Evolutionary conservation across 2,329 filamentous ascomycete genomes (phyloP), one percentile per base, ranked within the genome.

Genomic region (Aspergillus tubingensis): DNA sequence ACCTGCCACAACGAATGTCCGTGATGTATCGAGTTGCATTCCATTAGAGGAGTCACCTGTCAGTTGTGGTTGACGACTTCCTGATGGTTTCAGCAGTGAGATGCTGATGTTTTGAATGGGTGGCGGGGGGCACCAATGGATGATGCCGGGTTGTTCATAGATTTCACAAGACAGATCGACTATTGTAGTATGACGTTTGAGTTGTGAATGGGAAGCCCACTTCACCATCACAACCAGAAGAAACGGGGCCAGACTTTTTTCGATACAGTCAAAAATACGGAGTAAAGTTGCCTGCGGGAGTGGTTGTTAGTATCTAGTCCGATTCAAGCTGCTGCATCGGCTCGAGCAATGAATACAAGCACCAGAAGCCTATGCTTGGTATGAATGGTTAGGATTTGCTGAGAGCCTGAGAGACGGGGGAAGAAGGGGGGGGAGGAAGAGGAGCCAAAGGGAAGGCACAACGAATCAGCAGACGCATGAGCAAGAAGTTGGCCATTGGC

Each of bases 381-480:
- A 52, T 54, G 58, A 58, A 53, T 60, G 54, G 52, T 30, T 44
- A 50, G 21, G 5, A 36, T 11, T 36, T 36, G 11, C 32, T 36
- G 32, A 36, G 11, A 50, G 39, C 19, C 19, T 27, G 25, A 27
- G 25, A 27, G 25, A 27, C 44, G 55, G 49, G 55, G 49, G 58
- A 52, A 39, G 50, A 53, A 59, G 25, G 25, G 50, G 50, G 43
- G 36, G 19, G 11, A 36, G 32, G 32, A 36, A 36, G 5, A 13
- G 32, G 32, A 19, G 50, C 27, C n/a, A 25, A 39, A 38, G 30
- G 38, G 25, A n/a, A 17, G 27, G 49, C 30, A 36, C 39, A 43
- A n/a, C 61, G 55, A 63, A 61, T 65, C 62, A 65, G 36, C 19
- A 30, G 11, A 11, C 13, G 49, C 19, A 21, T 23, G 39, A 41